Conservation (phyloP, 345 rosid species). For the Syzygium grande region DNA sequence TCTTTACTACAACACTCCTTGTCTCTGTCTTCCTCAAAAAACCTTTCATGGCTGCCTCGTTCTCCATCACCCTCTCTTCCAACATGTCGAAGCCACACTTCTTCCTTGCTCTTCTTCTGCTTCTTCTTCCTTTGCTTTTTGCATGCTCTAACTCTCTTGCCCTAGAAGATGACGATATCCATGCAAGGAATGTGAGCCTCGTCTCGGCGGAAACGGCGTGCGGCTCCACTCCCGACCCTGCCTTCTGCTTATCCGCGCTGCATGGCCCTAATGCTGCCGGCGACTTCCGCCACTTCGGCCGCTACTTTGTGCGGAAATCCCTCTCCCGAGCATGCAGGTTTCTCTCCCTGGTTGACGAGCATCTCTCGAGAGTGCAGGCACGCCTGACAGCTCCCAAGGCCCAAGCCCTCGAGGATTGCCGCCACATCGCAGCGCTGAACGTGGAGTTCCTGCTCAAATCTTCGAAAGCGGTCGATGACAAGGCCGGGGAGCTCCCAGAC, state of each 20-base stretch:
- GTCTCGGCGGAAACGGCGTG: slow-evolving; percentile 29
- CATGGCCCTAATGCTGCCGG: slow-evolving; percentile 33
- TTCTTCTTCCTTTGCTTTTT: background rate
- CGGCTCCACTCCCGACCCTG: slow-evolving; percentile 50
- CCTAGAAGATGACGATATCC: background rate
- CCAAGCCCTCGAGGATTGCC: slow-evolving; percentile 68
- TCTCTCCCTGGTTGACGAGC: slow-evolving; percentile 34
- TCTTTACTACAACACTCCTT: background rate
- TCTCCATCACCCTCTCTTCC: background rate
- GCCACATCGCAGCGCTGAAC: slow-evolving; percentile 31
- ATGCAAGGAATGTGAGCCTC: background rate
- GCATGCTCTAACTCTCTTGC: background rate
- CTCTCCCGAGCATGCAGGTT: slow-evolving; percentile 50
- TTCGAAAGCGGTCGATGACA: slow-evolving; percentile 22
- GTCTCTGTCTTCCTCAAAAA: background rate
- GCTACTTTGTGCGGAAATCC: slow-evolving; percentile 52
- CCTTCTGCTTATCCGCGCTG: slow-evolving; percentile 42
- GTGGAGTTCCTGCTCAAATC: slow-evolving; percentile 45
- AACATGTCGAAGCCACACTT: background rate
- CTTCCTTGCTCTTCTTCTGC: background rate
- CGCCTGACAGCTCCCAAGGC: slow-evolving; percentile 24
- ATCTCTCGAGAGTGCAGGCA: slow-evolving; percentile 17
- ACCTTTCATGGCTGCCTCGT: background rate
- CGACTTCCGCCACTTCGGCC: slow-evolving; percentile 37
- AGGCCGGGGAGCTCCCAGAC: slow-evolving; percentile 18